Evolutionary conservation across 352 stramenopile genomes (phyloP), one percentile per base, ranked within the genome.

Genomic region (Globisporangium perplexum): DNA sequence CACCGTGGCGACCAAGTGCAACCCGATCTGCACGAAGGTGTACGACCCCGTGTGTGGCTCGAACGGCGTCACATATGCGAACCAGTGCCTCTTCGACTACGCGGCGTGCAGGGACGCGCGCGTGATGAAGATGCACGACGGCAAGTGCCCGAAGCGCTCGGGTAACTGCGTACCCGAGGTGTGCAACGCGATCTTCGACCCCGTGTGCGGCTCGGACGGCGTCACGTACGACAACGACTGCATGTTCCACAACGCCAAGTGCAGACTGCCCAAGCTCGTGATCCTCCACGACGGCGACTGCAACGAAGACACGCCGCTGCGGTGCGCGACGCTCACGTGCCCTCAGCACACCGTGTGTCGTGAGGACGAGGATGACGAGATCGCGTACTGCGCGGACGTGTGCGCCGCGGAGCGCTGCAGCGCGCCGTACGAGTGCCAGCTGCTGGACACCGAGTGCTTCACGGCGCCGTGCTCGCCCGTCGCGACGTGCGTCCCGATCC

Each of bases 41-140:
- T 88, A 78, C 56, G 58, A 70, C 8, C 66, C 73, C 1, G 59
- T 90, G 20, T 90, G 80, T 30, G 77, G 80, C 20, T 87, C 77
- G 0, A 71, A 90, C 53, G 64, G 64, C 7, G 47, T 79, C 23
- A 90, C 80, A 8, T 90, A 88, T 68, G 65, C 66, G 3, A 90
- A 83, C 44, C 23, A 59, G 44, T 90, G 80, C 47, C 57, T 87
- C 12, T 53, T 90, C 0, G 65, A 78, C 24, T 80, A 72, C 50
- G 73, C 66, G 4, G 50, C 36, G 23, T 88, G 80, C 52, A 48
- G 65, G 11, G 74, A 73, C 24, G 55, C 71, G 0, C 55, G 43
- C 8, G 50, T 88, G 1, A 60, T 67, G 28, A 55, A 62, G 24
- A 57, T 86, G 11, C 47, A 58, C 55, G 47, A 69, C 23, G 74